These are phyloP conservation scores for Saccharomyces hybrid DNA, from an alignment of 1,139 yeast species.

Conservation along the genomic window DNA sequence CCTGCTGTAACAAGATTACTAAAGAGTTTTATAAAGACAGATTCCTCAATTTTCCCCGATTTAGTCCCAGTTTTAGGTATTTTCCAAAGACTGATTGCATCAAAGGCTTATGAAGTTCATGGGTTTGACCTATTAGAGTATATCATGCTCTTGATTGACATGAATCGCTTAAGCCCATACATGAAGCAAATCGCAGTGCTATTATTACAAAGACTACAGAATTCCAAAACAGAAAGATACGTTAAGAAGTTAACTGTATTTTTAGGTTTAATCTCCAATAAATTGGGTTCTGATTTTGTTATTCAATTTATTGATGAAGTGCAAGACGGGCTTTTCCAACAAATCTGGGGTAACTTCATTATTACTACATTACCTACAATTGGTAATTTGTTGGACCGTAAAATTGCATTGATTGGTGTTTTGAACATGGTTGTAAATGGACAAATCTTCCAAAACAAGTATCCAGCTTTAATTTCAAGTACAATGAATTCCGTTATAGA, in stretches of 20 bases:
- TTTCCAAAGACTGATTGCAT: conserved; percentile 84
- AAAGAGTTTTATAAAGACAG: conserved; percentile 60
- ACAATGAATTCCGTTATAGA: conserved; percentile 48
- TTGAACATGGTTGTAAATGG: conserved; percentile 41
- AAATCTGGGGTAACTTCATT: conserved; percentile 54
- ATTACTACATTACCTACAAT: conserved; percentile 60
- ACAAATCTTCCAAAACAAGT: conserved; percentile 36
- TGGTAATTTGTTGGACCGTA: conserved; percentile 65
- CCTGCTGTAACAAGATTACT: conserved; percentile 86
- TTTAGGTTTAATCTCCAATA: conserved; percentile 40
- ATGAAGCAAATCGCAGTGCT: conserved; percentile 67
- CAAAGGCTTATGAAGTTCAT: conserved; percentile 67
- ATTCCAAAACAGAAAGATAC: conserved; percentile 73
- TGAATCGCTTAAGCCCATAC: conserved; percentile 44
- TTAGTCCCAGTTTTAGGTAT: conserved; percentile 85
- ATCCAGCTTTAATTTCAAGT: conserved; percentile 39
- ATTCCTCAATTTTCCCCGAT: conserved; percentile 44
- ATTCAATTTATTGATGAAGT: conserved; percentile 36
- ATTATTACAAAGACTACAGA: conserved; percentile 71
- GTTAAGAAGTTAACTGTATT: conserved; percentile 65
- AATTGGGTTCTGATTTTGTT: conserved; percentile 37
- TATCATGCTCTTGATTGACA: conserved; percentile 53
- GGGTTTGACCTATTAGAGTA: conserved; percentile 81
- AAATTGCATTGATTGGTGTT: conserved; percentile 67
- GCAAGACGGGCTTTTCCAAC: conserved; percentile 44